phyloP scores from a whole-genome alignment of 345 rosid genomes.

The Cardamine chenopodiifolia region DNA sequence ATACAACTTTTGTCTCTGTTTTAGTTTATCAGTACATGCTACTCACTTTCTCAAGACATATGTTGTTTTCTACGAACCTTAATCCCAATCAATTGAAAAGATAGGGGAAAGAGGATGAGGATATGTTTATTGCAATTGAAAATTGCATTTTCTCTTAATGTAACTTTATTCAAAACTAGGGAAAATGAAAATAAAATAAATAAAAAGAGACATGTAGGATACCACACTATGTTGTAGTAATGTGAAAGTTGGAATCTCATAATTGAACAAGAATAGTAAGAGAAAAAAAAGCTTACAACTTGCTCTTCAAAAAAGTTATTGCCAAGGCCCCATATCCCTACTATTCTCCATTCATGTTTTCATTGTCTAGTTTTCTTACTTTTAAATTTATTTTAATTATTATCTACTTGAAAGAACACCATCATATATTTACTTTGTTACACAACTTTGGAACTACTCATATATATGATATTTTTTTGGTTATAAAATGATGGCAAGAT shows the following conservation, averaged over 20 bases:
- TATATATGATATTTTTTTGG: constrained; percentile 1
- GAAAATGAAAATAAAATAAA: background rate
- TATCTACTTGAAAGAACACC: constrained; percentile 15
- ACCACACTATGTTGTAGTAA: constrained; percentile 42
- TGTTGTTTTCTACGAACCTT: constrained; percentile 39
- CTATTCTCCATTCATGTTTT: constrained; percentile 42
- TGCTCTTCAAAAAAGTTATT: constrained; percentile 41
- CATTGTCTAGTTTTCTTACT: constrained; percentile 20
- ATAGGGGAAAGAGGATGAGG: constrained; percentile 3
- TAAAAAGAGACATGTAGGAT: constrained; percentile 39
- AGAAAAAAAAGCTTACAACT: constrained; percentile 36
- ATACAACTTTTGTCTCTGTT: constrained; percentile 19
- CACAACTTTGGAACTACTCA: constrained; percentile 32
- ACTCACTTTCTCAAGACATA: constrained; percentile 29
- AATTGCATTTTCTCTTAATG: constrained; percentile 2
- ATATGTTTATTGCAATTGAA: constrained; percentile 14
- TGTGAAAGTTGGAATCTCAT: constrained; percentile 46
- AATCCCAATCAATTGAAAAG: constrained; percentile 31
- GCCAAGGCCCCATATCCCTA: constrained; percentile 39
- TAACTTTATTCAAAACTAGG: background rate
- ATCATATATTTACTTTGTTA: constrained; percentile 7
- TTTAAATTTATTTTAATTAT: constrained; percentile 19
- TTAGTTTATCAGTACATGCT: constrained; percentile 23
- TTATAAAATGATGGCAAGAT: constrained; percentile 33
- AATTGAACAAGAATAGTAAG: constrained; percentile 38